Conservation (phyloP, 164 flowering plant genomes). For the Umbilicus rupestris region DNA sequence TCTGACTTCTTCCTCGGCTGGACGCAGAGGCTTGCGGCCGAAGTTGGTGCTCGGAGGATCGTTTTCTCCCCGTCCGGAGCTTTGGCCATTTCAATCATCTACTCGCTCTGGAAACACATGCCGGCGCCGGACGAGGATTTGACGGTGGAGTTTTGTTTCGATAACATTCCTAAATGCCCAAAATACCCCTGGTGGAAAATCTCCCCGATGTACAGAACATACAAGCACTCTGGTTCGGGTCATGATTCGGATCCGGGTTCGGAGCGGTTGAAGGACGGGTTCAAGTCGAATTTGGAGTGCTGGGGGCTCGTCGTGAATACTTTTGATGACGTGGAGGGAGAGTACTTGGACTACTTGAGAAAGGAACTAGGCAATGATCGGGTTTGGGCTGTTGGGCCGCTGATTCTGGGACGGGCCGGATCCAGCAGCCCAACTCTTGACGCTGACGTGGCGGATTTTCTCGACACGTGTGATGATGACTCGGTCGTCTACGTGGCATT, state of each 20-base stretch:
- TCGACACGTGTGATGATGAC: conserved; percentile 19
- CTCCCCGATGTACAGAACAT: conserved; percentile 16
- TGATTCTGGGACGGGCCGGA: conserved; percentile 7
- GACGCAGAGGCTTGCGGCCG: conserved; percentile 26
- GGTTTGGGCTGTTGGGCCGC: conserved; percentile 37
- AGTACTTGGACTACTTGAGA: conserved; percentile 19
- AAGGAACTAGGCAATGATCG: conserved; percentile 15
- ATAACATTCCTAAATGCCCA: conserved; percentile 29
- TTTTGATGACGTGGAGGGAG: conserved; percentile 19
- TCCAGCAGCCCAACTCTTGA: conserved; percentile 6
- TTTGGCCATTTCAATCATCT: conserved; percentile 12
- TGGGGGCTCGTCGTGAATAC: conserved; percentile 33
- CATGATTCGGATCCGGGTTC: conserved; percentile 9
- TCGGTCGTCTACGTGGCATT: conserved; percentile 35
- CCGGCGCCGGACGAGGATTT: conserved; percentile 10
- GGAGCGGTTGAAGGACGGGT: conserved; percentile 1
- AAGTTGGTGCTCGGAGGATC: conserved; percentile 22
- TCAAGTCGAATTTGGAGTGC: conserved; percentile 14
- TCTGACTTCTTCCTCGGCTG: conserved; percentile 37
- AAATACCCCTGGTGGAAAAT: conserved; percentile 30
- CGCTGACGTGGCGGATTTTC: conserved; percentile 24
- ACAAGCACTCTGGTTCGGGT: background rate
- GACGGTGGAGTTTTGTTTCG: conserved; percentile 13
- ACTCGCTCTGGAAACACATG: conserved; percentile 16
- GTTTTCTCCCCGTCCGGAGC: conserved; percentile 30